Evolutionary conservation across 202 grass and related monocot genomes (phyloP).

Genomic region (Musa balbisiana): DNA sequence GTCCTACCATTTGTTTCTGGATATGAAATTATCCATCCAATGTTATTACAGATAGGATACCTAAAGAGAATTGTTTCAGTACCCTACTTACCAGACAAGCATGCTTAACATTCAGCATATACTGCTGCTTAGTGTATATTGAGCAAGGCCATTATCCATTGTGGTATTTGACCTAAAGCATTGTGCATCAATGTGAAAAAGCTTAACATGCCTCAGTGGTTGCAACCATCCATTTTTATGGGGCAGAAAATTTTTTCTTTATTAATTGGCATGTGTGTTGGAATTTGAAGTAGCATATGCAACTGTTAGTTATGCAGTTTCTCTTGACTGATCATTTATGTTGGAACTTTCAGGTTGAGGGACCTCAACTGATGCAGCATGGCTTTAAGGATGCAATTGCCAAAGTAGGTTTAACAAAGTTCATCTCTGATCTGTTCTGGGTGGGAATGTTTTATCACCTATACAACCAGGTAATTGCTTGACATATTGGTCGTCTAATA

Average conservation of each 20-base stretch:
- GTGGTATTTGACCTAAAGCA: background rate
- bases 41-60: no score
- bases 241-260: no score
- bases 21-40: no score
- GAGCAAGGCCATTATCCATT: background rate
- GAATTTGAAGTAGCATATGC: background rate
- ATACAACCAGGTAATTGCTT: slow-evolving; percentile 84
- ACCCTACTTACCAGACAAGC: background rate
- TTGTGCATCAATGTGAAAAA: background rate
- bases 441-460: slow-evolving; percentile 99
- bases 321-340: background rate
- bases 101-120: background rate
- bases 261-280: no score
- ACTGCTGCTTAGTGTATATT: background rate
- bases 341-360: slow-evolving; percentile 63
- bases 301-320: background rate
- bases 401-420: slow-evolving; percentile 75
- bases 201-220: no score
- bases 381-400: slow-evolving; percentile 79
- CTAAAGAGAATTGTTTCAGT: no score
- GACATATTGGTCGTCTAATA: background rate
- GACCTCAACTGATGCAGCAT: slow-evolving; percentile 65
- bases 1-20: no score
- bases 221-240: no score
- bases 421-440: slow-evolving; percentile 68